Evolutionary conservation across 2,329 filamentous ascomycete genomes (phyloP), one percentile per base, ranked within the genome.

Genomic region (Fusarium sp.): DNA sequence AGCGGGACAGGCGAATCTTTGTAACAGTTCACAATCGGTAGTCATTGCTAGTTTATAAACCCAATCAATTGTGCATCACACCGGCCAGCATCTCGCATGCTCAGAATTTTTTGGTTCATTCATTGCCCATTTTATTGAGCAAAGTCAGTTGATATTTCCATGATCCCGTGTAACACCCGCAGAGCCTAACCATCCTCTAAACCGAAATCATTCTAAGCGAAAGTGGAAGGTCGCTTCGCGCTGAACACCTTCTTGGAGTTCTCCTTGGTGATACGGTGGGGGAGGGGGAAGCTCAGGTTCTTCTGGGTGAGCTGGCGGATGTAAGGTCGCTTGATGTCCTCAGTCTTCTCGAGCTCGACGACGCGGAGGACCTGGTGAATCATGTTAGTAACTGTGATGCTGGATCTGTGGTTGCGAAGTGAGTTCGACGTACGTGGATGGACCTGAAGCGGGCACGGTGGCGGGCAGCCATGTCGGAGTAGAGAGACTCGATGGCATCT

Each of bases 381-480:
- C 5, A 18, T 40, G 47, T 70, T 69, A 54, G 70, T 47, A 30
- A 37, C 13, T 53, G 43, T 14, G 18, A n/a, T 16, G 25, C 32
- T 23, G 23, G 2, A n/a, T 21, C 9, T 23, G 7, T 34, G 23
- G 12, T 16, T 42, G 20, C 8, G 14, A 18, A 25, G 12, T 20
- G 30, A 49, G 14, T 43, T 45, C 23, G 74, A 88, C 94, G 75
- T 94, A 98, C 95, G 90, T 98, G 94, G 84, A 99, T 96, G 78
- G 93, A 97, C 86, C 96, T 91, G 90, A 99, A 99, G 81, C 96
- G 93, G 81, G 96, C 92, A 77, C 80, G 94, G 91, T 99, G 96
- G 84, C 96, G 93, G 84, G 97, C 95, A 78, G 96, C 94, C 96
- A 99, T 98, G 88, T 99, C 96, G 86, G 96, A 93, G 92, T 99